phyloP scores from a whole-genome alignment of 1,284 basidiomycete genomes.

The Tilletia caries region DNA sequence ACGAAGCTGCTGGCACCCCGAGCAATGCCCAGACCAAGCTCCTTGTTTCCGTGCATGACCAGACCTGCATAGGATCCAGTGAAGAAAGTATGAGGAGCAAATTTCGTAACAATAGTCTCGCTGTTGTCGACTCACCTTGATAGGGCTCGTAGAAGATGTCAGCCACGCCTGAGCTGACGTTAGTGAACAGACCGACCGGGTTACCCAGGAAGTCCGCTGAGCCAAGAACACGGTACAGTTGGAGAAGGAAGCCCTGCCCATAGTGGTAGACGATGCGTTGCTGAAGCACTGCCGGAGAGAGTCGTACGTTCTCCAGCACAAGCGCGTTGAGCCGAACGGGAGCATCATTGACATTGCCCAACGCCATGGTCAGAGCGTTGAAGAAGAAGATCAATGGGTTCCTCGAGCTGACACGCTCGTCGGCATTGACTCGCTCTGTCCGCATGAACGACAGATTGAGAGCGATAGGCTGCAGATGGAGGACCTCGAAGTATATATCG shows the following conservation, averaged over 20 bases:
- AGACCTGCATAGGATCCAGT: slow-evolving; percentile 74
- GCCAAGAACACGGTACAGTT: slow-evolving; percentile 92
- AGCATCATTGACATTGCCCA: slow-evolving; percentile 96
- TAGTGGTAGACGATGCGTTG: slow-evolving; percentile 87
- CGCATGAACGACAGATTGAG: slow-evolving; percentile 95
- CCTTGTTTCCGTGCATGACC: slow-evolving; percentile 93
- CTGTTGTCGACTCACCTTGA: not conserved
- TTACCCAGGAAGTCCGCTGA: slow-evolving; percentile 80
- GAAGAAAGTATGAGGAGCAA: not conserved
- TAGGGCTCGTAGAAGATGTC: slow-evolving; percentile 96
- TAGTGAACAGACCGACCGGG: slow-evolving; percentile 96
- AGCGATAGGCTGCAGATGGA: slow-evolving; percentile 93
- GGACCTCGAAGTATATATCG: slow-evolving; percentile 90
- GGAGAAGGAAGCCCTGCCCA: slow-evolving; percentile 85
- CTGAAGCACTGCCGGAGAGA: slow-evolving; percentile 79
- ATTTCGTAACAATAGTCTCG: not conserved
- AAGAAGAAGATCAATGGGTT: slow-evolving; percentile 91
- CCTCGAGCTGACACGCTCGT: slow-evolving; percentile 60
- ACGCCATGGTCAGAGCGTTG: slow-evolving; percentile 92
- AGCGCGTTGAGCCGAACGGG: slow-evolving; percentile 93
- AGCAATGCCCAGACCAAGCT: slow-evolving; percentile 93
- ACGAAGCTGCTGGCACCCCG: slow-evolving; percentile 90
- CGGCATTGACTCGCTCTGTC: slow-evolving; percentile 85
- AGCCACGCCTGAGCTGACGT: slow-evolving; percentile 95
- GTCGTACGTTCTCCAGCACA: slow-evolving; percentile 87